Evolutionary conservation across 2,329 filamentous ascomycete species (phyloP), one percentile per base, ranked within the genome.

Genomic region (Sporothrix protearum): DNA sequence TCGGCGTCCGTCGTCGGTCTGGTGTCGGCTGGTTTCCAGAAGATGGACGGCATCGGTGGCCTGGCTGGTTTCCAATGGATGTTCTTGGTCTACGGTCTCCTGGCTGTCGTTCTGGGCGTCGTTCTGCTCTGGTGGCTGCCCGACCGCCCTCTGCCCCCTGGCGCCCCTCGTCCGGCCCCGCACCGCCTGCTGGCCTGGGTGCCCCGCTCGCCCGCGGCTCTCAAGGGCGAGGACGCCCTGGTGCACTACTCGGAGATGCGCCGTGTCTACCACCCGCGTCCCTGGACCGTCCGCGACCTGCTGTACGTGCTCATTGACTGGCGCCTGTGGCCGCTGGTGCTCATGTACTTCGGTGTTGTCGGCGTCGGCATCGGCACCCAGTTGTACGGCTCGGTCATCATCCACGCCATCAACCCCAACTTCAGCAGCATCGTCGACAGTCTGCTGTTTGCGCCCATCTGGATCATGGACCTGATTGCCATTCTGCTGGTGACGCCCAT

Each of bases 271-370:
- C 90, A 94, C 76, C 83, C 88, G 16, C 85, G 88, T 0, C 85
- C 88, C 3, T 97, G 94, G 94, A 89, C 84, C 0, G 75, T 92
- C 73, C 87, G 83, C 70, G 93, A 97, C 75, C 83, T 97, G 0
- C 82, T 83, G 30, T 82, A 83, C 30, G 92, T 96, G 1, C 82
- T 97, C 39, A 84, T 92, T 47, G 94, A 97, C 80, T 97, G 93
- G 94, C 88, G 93, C 2, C 84, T 97, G 22, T 97, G 93, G 91
- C 94, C 94, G 1, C 81, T 97, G 75, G 86, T 91, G 0, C 78
- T 97, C 69, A 97, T 97, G 94, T 97, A 97, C 81, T 97, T 97
- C 81, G 94, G 94, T 25, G 94, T 97, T 2, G 94, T 97, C 0
- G 94, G 94, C 28, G 94, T 97, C 2, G 94, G 94, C 9, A 97